A percentile compares a stretch with the other conserved stretches of the same genome.
Conservation (phyloP, 345 rosid genomes). For the Kandelia obovata region DNA sequence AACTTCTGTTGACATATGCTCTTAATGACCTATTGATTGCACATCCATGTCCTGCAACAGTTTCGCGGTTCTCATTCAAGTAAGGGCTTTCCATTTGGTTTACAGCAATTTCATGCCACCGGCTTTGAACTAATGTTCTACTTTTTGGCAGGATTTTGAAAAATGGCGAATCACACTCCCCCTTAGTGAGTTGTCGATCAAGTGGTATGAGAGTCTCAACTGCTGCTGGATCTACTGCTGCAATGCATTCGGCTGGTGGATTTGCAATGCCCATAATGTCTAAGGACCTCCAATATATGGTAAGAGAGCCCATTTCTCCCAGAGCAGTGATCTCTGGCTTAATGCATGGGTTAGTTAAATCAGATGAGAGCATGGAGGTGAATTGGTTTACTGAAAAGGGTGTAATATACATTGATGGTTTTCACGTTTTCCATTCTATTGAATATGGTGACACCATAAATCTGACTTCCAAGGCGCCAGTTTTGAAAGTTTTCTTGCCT, state of each 20-base stretch:
- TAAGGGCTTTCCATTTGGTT: constrained; percentile 18
- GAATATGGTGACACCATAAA: constrained; percentile 56
- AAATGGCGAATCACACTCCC: constrained; percentile 35
- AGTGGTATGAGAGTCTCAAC: constrained; percentile 90
- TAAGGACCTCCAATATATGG: constrained; percentile 73
- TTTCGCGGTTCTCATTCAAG: constrained; percentile 85
- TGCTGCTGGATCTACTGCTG: constrained; percentile 88
- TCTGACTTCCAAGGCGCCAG: constrained; percentile 63
- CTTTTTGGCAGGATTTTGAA: constrained; percentile 47
- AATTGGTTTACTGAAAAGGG: constrained; percentile 70
- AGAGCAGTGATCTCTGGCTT: constrained; percentile 32
- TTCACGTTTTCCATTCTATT: constrained; percentile 45
- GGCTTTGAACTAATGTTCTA: background rate
- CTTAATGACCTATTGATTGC: constrained; percentile 75
- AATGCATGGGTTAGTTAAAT: constrained; percentile 64
- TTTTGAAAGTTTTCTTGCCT: constrained; percentile 63
- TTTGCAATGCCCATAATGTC: constrained; percentile 66
- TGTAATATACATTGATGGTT: constrained; percentile 68
- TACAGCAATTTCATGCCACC: background rate
- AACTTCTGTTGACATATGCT: constrained; percentile 53
- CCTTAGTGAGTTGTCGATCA: constrained; percentile 64
- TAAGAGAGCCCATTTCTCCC: constrained; percentile 78
- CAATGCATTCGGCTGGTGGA: constrained; percentile 94
- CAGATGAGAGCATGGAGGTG: constrained; percentile 49
- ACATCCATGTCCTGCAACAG: constrained; percentile 77